Conservation (phyloP, 2,329 filamentous ascomycete genomes). For the Thelonectria discophora region DNA sequence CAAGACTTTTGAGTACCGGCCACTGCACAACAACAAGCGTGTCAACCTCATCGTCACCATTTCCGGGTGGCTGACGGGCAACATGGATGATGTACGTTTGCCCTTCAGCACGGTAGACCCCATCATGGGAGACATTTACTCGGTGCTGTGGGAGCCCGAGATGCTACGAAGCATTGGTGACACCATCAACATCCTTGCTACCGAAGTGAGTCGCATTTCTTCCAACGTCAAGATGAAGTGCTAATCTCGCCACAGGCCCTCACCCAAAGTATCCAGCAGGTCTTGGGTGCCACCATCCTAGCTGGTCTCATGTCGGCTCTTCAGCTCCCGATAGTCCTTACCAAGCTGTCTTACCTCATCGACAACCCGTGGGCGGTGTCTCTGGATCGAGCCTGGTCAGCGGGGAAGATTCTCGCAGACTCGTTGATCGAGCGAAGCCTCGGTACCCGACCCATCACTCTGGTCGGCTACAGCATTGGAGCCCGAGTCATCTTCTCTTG, state of each 20-base stretch:
- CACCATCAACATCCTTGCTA: conserved; percentile 97
- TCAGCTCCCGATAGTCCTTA: conserved; percentile 89
- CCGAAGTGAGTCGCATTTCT: conserved; percentile 72
- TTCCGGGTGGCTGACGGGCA: conserved; percentile 98
- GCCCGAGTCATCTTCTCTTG: conserved; percentile 93
- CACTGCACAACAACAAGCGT: conserved; percentile 96
- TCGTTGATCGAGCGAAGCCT: conserved; percentile 92
- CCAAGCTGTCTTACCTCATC: conserved; percentile 94
- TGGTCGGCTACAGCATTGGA: conserved; percentile 94
- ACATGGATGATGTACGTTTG: conserved; percentile 93
- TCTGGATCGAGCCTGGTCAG: conserved; percentile 84
- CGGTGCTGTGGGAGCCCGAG: conserved; percentile 95
- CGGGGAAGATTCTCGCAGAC: conserved; percentile 92
- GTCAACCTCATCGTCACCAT: conserved; percentile 96
- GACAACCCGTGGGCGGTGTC: conserved; percentile 99
- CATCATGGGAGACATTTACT: conserved; percentile 98
- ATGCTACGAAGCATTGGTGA: conserved; percentile 98
- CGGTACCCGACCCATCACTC: conserved; percentile 87
- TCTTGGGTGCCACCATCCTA: conserved; percentile 89
- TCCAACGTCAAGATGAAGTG: background rate
- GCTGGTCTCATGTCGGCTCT: conserved; percentile 91
- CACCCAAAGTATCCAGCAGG: conserved; percentile 94
- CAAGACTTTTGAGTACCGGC: conserved; percentile 95
- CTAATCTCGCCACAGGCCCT: conserved; percentile 70
- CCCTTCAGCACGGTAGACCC: conserved; percentile 97